Base-by-base conservation (phyloP, 805 yeast species). In the Yueomyces sp. region DNA sequence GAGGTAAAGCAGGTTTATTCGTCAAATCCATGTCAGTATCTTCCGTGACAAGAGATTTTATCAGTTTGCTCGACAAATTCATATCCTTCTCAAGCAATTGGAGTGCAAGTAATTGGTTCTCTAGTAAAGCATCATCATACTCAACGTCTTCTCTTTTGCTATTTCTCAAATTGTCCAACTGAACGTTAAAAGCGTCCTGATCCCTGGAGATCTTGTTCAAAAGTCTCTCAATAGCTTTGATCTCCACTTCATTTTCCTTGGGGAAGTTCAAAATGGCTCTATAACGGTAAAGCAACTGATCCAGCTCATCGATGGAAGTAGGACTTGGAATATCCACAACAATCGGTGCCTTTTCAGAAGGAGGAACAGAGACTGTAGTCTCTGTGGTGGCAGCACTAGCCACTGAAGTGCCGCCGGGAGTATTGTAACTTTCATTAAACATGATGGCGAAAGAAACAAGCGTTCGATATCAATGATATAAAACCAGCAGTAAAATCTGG, bases 31-130 rank as follows among this genome's bases (percentile, higher is more conserved):
- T 5, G 33, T 37, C 36, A 6, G 31, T 26, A 11, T 57, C 55
- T 36, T 64, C 67, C 4, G 54, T 45, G 5, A 11, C n/a, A 5
- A 34, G n/a, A 11, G 37, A 34, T 11, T 34, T 34, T 49, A 76
- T 76, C 26, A 81, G 55, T 4, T 64, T 52, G 32, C 67, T 70
- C 0, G 90, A 86, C 40, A 84, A 59, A 54, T 79, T 83, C 46
- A 79, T 50, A 57, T 82, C 85, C 50, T 70, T 75, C 2, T 85
- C 73, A 37, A 84, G 60, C 19, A 81, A 54, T 54, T 82, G 84
- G 42, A 82, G 68, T 0, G 80, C 81, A 19, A 75, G 60, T 26
- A 84, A 56, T 56, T 84, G 94, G 45, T 74, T 70, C 39, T 68
- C 63, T 42, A 84, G 61, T 12, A 77, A 52, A 2, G 62, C 68